phyloP scores from a whole-genome alignment of 148 eudicot genomes.

The Rhododendron ovatum region DNA sequence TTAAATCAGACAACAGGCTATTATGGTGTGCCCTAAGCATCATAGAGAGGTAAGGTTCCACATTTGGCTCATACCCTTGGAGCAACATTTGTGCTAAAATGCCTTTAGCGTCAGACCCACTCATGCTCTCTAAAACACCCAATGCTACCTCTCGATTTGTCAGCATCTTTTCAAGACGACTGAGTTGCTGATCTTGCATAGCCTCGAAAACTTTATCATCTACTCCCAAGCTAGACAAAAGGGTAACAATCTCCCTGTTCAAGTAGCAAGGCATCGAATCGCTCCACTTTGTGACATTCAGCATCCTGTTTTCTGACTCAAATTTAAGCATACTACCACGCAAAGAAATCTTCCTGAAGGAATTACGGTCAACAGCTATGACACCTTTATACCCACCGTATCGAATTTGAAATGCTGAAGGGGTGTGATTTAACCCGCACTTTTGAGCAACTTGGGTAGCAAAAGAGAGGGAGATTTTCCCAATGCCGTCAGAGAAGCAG shows the following conservation, averaged over 20 bases:
- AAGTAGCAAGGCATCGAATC: slow-evolving; percentile 81
- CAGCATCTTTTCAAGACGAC: slow-evolving; percentile 59
- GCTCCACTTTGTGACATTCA: slow-evolving; percentile 80
- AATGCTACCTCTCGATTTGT: slow-evolving; percentile 55
- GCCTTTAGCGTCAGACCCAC: slow-evolving; percentile 41
- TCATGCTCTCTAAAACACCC: slow-evolving; percentile 61
- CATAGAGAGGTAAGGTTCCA: slow-evolving; percentile 81
- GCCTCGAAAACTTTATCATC: slow-evolving; percentile 55
- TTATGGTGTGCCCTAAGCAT: slow-evolving; percentile 80
- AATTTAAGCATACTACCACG: slow-evolving; percentile 93
- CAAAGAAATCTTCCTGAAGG: slow-evolving; percentile 68
- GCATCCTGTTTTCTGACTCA: slow-evolving; percentile 87
- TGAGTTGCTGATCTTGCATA: slow-evolving; percentile 60
- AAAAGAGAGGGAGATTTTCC: slow-evolving; percentile 80
- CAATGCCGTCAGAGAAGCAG: slow-evolving; percentile 95
- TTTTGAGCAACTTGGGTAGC: slow-evolving; percentile 79
- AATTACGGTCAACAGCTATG: slow-evolving; percentile 75
- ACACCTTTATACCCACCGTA: slow-evolving; percentile 98
- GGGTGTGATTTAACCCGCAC: slow-evolving; percentile 59
- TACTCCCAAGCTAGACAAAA: slow-evolving; percentile 79
- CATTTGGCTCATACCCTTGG: slow-evolving; percentile 72
- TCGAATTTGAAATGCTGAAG: slow-evolving; percentile 93
- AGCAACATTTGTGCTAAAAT: slow-evolving; percentile 63
- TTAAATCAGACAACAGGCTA: slow-evolving; percentile 61
- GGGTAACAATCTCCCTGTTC: slow-evolving; percentile 82